A percentile compares a stretch with the other conserved stretches of the same genome.
Evolutionary conservation across 176 grass and related monocot genomes (phyloP).

Genomic region (Dendrocalamus sinicus): DNA sequence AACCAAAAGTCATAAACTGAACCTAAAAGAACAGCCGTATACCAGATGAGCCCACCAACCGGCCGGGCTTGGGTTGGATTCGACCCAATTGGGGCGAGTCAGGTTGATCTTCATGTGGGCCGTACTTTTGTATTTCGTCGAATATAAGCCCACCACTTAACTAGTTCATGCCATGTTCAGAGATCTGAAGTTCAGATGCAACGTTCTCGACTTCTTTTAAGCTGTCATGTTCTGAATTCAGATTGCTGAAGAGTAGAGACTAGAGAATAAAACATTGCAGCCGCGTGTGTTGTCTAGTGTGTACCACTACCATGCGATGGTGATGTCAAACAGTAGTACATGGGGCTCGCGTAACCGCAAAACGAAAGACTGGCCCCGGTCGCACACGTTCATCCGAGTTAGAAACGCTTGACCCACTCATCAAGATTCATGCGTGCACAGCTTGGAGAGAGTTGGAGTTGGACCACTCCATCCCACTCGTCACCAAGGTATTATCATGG

Average conservation of each 20-base stretch:
- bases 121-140: neutral
- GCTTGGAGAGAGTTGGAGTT: too few relatives aligned
- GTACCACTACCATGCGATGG: too few relatives aligned
- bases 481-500: neutral
- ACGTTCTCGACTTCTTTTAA: neutral
- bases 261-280: neutral
- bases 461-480: slow-evolving; percentile 3
- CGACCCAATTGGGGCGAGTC: neutral
- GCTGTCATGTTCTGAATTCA: neutral
- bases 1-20: too few relatives aligned
- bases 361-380: slow-evolving; percentile 7
- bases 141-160: neutral
- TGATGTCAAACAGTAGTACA: neutral
- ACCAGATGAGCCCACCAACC: neutral
- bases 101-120: neutral
- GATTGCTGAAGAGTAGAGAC: neutral
- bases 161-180: neutral
- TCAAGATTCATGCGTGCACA: neutral
- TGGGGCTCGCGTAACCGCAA: slow-evolving; percentile 13
- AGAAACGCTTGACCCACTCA: neutral
- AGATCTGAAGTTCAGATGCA: neutral
- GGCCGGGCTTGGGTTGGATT: neutral
- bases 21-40: neutral
- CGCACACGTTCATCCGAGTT: neutral
- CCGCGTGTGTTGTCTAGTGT: too few relatives aligned